phyloP scores from a whole-genome alignment of 169 alveolate species.

The Plasmodium gonderi region DNA sequence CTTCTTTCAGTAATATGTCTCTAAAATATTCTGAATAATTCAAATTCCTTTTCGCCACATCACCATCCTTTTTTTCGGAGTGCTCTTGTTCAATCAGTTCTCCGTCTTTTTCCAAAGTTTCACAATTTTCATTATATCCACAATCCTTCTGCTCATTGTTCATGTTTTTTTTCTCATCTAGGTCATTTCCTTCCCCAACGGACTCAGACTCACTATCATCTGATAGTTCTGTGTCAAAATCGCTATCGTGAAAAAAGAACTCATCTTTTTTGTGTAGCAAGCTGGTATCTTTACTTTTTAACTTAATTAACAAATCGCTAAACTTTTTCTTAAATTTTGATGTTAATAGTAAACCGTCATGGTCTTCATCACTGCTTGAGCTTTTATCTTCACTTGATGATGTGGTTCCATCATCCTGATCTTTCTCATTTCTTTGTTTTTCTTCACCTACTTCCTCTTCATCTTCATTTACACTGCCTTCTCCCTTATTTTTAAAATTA shows the following conservation, averaged over 20 bases:
- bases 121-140: neutral
- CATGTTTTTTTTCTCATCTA: neutral
- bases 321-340: slow-evolving; percentile 64
- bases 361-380: slow-evolving; percentile 75
- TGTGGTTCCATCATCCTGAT: neutral
- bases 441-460: neutral
- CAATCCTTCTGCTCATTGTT: neutral
- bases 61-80: neutral
- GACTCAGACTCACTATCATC: neutral
- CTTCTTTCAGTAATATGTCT: slow-evolving; percentile 81
- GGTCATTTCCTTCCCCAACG: neutral
- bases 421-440: neutral
- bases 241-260: slow-evolving; percentile 71
- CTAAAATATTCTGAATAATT: slow-evolving; percentile 79
- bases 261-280: slow-evolving; percentile 23
- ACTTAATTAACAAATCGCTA: slow-evolving; percentile 23
- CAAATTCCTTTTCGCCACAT: slow-evolving; percentile 48
- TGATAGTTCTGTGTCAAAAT: slow-evolving; percentile 63
- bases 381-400: slow-evolving; percentile 37
- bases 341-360: slow-evolving; percentile 65
- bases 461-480: neutral
- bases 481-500: neutral
- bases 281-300: slow-evolving; percentile 54
- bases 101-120: neutral
- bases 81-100: neutral